Conservation (phyloP, 164 flowering plant genomes). For the Taxillus chinensis region DNA sequence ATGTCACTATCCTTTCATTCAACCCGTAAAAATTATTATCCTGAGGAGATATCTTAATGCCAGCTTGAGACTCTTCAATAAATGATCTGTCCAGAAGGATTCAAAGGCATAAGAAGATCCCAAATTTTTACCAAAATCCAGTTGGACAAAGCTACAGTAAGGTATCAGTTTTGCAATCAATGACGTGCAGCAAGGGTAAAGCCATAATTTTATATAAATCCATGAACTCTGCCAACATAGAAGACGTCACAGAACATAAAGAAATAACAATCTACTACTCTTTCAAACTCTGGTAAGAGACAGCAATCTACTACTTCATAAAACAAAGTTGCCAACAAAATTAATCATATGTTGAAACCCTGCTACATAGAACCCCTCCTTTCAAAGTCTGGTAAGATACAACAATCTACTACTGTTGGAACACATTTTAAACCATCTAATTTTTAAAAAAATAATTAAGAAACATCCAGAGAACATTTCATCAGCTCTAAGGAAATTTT, state of each 20-base stretch:
- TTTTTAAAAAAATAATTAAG: too few species aligned
- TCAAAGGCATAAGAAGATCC: background rate
- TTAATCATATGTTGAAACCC: too few species aligned
- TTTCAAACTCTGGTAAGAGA: too few species aligned
- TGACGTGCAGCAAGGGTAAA: background rate
- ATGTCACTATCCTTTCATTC: slow-evolving; percentile 79
- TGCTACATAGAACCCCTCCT: too few species aligned
- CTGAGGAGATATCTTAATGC: slow-evolving; percentile 88
- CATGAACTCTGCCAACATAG: background rate
- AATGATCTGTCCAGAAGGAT: slow-evolving; percentile 56
- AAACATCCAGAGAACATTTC: too few species aligned
- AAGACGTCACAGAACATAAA: background rate
- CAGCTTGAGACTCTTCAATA: slow-evolving; percentile 87
- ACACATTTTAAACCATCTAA: too few species aligned
- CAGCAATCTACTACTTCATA: too few species aligned
- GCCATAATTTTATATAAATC: background rate
- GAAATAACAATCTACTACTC: too few species aligned
- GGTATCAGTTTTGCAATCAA: background rate
- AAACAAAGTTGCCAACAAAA: too few species aligned
- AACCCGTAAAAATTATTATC: slow-evolving; percentile 63
- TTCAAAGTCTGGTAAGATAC: too few species aligned
- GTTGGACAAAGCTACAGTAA: background rate
- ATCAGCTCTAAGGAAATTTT: too few species aligned
- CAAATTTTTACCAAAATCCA: background rate
- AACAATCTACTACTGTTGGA: too few species aligned